Percentiles rank a stretch among this genome's conserved stretches.
Evolutionary conservation across 331 rosid species (phyloP).

Genomic region (Acacia pycnantha): DNA sequence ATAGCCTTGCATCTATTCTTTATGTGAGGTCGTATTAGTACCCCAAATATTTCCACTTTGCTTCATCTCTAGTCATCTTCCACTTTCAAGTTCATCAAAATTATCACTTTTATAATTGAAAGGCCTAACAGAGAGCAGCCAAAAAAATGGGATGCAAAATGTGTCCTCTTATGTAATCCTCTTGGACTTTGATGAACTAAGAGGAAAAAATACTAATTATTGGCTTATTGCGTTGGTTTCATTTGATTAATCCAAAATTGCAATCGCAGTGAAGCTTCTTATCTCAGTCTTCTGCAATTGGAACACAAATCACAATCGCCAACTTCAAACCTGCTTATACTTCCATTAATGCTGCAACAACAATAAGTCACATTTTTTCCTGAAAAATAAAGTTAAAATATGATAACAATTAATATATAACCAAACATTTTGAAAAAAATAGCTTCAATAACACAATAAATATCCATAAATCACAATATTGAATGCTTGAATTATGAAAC

Average conservation of each 20-base stretch:
- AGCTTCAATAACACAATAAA: not conserved
- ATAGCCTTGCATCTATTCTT: not conserved
- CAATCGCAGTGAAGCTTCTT: not conserved
- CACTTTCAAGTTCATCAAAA: not conserved
- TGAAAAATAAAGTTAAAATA: no score
- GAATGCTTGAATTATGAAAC: not conserved
- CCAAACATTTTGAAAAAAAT: not conserved
- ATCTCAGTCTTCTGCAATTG: not conserved
- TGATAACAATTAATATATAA: not conserved
- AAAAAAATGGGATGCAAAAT: not conserved
- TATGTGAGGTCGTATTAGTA: not conserved
- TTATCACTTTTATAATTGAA: not conserved
- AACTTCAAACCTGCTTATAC: not conserved
- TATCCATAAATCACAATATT: not conserved
- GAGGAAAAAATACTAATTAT: not conserved
- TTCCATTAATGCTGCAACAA: not conserved
- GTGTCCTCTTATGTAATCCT: not conserved
- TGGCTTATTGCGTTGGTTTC: not conserved
- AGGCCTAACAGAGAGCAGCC: not conserved
- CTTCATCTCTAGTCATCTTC: not conserved
- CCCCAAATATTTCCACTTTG: not conserved
- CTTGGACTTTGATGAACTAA: not conserved
- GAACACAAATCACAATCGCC: not conserved
- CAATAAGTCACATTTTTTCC: no score
- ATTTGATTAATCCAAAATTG: not conserved